These are phyloP conservation scores for Paecilomyces sp. DNA, from an alignment of 2,329 filamentous ascomycete species.

Conservation along the genomic window DNA sequence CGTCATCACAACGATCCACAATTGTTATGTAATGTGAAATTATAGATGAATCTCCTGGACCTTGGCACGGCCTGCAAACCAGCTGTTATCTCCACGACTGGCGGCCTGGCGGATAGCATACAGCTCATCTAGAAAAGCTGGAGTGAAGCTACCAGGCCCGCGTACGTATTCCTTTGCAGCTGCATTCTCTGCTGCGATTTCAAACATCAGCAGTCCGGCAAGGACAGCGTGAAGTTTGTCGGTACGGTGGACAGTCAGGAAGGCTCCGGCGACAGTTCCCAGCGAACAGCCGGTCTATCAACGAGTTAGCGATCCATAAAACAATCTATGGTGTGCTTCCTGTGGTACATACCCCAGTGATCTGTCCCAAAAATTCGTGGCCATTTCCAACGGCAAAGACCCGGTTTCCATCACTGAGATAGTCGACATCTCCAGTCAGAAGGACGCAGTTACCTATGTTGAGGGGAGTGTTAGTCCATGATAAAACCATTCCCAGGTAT, in stretches of 20 bases:
- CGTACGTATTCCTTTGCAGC: constrained; percentile 52
- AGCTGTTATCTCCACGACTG: constrained; percentile 23
- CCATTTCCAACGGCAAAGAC: constrained; percentile 70
- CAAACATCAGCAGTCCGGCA: constrained; percentile 69
- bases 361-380: constrained; percentile 49
- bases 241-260: constrained; percentile 55
- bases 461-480: constrained; percentile 1
- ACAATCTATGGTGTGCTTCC: neutral
- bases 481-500: too few species aligned
- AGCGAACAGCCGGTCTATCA: constrained; percentile 70
- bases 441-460: constrained; percentile 57
- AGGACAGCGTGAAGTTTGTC: constrained; percentile 68
- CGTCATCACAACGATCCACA: neutral
- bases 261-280: constrained; percentile 72
- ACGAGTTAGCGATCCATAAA: neutral
- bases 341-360: constrained; percentile 33
- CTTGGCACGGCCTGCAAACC: constrained; percentile 30
- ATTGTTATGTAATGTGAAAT: neutral
- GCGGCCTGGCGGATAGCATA: constrained; percentile 36
- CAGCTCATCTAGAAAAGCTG: constrained; percentile 72
- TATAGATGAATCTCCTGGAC: constrained; percentile 25
- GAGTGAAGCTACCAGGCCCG: constrained; percentile 81
- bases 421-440: constrained; percentile 73
- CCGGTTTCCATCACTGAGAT: constrained; percentile 65
- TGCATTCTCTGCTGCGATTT: constrained; percentile 68